Evolutionary conservation across 495 filamentous ascomycete species (phyloP), one percentile per base, ranked within the genome.

Genomic region (Podospora appendiculata): DNA sequence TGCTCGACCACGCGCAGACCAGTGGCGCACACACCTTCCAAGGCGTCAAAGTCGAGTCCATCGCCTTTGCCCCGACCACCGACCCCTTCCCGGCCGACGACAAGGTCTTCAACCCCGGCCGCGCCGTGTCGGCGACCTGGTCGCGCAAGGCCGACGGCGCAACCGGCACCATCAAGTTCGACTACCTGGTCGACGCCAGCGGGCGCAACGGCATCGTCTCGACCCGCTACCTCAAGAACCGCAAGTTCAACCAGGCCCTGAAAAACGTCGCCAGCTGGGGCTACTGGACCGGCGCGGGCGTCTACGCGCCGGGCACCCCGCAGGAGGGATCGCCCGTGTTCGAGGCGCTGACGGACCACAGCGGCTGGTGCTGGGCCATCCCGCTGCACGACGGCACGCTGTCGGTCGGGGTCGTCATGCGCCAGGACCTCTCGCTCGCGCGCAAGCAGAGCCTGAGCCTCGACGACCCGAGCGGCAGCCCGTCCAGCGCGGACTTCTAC

Each of bases 1-100:
- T 80, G 8, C 79, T 82, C 55, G 50, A 65, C 16, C 76, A 82
- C 53, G 79, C 77, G 6, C 66, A 46, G 1, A 55, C 68, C 39
- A 60, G 64, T 43, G 77, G 77, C 9, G 79, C 72, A 9, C 60
- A 74, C 32, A 60, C 56, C 13, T 79, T 79, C 46, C 71, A 81
- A 32, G 68, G 58, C 10, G 58, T 63, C 50, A 73, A 76, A 43
- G 74, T 79, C 16, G 52, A 60, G 6, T 49, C 56, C 17, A 53
- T 79, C 8, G 45, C 72, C 11, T 79, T 73, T 34, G 56, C 32
- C 5, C 42, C 59, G 8, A 36, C 13, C 9, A 32, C 47, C 7
- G 32, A 25, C 14, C 6, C 42, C 2, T 12, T 14, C 32, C 32
- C n/a, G 4, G 45, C 12, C 5, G 53, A 59, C 19, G 41, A 17